These are phyloP conservation scores for Candida loeiensis DNA, from an alignment of 805 yeast genomes.

Conservation along the genomic window DNA sequence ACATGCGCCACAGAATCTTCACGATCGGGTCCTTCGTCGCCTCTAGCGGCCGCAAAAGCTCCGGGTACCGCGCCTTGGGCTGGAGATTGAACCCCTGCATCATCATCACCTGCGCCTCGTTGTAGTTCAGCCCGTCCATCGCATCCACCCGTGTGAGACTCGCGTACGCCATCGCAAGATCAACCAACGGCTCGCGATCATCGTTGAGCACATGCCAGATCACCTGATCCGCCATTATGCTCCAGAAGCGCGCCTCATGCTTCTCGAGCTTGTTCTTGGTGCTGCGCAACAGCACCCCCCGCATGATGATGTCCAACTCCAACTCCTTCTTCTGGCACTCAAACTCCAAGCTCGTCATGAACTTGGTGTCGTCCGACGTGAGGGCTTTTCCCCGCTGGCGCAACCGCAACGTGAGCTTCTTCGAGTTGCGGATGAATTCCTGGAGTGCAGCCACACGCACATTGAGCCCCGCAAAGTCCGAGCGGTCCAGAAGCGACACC, in stretches of 20 bases:
- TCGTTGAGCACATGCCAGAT: slow-evolving; percentile 62
- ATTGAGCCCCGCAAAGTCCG: slow-evolving; percentile 36
- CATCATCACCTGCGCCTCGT: slow-evolving; percentile 54
- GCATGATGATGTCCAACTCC: slow-evolving; percentile 35
- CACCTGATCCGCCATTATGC: slow-evolving; percentile 55
- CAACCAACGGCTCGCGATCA: slow-evolving; percentile 60
- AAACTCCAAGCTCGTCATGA: slow-evolving; percentile 23
- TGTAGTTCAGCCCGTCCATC: slow-evolving; percentile 63
- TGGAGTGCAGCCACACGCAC: slow-evolving; percentile 29
- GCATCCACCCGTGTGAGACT: slow-evolving; percentile 59
- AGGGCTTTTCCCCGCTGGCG: slow-evolving; percentile 30
- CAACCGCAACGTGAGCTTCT: slow-evolving; percentile 37
- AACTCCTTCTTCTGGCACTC: slow-evolving; percentile 32
- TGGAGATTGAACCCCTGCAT: slow-evolving; percentile 69
- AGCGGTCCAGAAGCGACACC: slow-evolving; percentile 32
- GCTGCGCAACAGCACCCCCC: slow-evolving; percentile 24
- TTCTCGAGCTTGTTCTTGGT: slow-evolving; percentile 17
- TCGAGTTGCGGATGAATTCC: slow-evolving; percentile 24
- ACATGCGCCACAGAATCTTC: slow-evolving; percentile 63
- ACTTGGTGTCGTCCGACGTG: slow-evolving; percentile 17
- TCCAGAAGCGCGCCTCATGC: slow-evolving; percentile 22
- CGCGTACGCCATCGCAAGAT: slow-evolving; percentile 61
- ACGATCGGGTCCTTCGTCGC: slow-evolving; percentile 23
- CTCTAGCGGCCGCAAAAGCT: slow-evolving; percentile 55
- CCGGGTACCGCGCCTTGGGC: slow-evolving; percentile 59